These are phyloP conservation scores for Penicillium desertorum DNA, from an alignment of 495 filamentous ascomycete genomes.

Conservation along the genomic window DNA sequence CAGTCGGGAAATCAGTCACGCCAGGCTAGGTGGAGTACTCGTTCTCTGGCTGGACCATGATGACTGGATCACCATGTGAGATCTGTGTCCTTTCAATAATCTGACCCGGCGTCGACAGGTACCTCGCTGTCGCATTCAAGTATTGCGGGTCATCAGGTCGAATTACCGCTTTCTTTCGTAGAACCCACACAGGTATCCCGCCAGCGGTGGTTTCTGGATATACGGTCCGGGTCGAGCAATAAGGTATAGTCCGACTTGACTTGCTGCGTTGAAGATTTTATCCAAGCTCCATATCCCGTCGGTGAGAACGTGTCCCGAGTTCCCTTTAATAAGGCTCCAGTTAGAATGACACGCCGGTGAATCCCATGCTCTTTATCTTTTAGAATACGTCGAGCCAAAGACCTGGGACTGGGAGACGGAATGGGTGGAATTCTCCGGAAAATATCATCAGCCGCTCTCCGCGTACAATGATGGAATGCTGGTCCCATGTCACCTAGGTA, in stretches of 20 bases:
- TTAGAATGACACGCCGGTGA: slow-evolving; percentile 71
- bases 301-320: slow-evolving; percentile 57
- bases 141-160: slow-evolving; percentile 57
- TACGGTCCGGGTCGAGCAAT: slow-evolving; percentile 67
- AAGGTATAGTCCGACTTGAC: slow-evolving; percentile 24
- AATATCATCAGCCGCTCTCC: slow-evolving; percentile 66
- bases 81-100: slow-evolving; percentile 68
- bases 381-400: slow-evolving; percentile 74
- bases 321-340: slow-evolving; percentile 69
- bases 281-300: slow-evolving; percentile 65
- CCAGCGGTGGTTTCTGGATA: slow-evolving; percentile 57
- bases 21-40: too few relatives aligned
- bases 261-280: slow-evolving; percentile 28
- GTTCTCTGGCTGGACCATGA: too few relatives aligned
- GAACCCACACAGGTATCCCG: slow-evolving; percentile 60
- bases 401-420: slow-evolving; percentile 62
- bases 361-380: slow-evolving; percentile 71
- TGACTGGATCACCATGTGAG: slow-evolving; percentile 29
- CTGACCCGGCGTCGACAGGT: slow-evolving; percentile 41
- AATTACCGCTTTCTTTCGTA: slow-evolving; percentile 45
- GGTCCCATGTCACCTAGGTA: slow-evolving; percentile 61
- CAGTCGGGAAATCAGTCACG: too few relatives aligned
- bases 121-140: slow-evolving; percentile 57
- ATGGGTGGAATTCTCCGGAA: slow-evolving; percentile 69
- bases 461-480: slow-evolving; percentile 62